phyloP scores from a whole-genome alignment of 1,139 yeast species.

The Diutina sp. region DNA sequence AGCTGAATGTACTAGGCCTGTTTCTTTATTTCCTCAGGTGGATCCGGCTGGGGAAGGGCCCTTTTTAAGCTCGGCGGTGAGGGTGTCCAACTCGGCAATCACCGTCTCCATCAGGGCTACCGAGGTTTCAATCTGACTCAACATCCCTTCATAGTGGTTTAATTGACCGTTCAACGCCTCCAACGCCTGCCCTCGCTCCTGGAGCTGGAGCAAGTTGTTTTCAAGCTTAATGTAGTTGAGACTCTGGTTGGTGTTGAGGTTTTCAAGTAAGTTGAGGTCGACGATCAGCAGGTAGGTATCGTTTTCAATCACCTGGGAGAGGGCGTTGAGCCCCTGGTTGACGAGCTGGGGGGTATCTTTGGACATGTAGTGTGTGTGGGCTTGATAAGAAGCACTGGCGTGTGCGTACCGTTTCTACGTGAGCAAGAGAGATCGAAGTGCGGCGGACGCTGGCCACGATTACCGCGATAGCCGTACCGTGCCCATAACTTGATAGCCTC shows the following conservation, averaged over 20 bases:
- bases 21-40: neutral
- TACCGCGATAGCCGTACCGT: too few species aligned
- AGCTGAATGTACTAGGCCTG: too few species aligned
- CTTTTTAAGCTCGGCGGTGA: neutral
- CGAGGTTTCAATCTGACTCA: neutral
- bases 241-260: conserved; percentile 45
- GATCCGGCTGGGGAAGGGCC: neutral
- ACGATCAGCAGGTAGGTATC: conserved; percentile 42
- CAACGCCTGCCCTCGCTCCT: conserved; percentile 19
- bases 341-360: neutral
- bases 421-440: too few species aligned
- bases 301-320: conserved; percentile 22
- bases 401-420: too few species aligned
- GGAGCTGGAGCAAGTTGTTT: conserved; percentile 27
- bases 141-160: neutral
- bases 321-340: conserved; percentile 1
- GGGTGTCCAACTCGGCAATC: neutral
- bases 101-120: neutral
- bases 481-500: too few species aligned
- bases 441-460: too few species aligned
- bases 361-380: neutral
- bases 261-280: conserved; percentile 40
- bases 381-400: too few species aligned
- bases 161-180: conserved; percentile 13
- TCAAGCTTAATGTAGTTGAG: conserved; percentile 44